Base-by-base conservation (phyloP, 371 early-diverging fungal species). In the Funneliformis caledonium region DNA sequence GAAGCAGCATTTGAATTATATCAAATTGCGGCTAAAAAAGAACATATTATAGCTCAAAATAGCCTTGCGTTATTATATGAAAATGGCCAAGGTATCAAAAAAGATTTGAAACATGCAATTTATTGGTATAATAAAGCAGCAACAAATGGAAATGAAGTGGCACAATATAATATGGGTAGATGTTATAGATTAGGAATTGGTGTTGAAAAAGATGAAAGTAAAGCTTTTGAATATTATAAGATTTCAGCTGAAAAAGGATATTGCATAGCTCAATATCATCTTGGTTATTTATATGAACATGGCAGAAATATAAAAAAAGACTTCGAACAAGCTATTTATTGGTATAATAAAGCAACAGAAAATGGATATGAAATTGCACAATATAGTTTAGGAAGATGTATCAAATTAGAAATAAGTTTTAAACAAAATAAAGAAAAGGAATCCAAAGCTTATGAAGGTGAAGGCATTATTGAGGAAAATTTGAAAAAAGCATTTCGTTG, bases 141-240 rank as follows among this genome's bases (percentile, higher is more conserved):
- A 2, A 85, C 82, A 8, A 85, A 82, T 8, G 84, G 92, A 56
- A 68, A 80, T 72, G 22, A 68, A 16, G 72, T 50, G 14, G 93
- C 94, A 45, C 92, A 92, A 82, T 92, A 93, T 85, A 94, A 93
- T 82, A 85, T 94, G 22, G 96, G 94, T 4, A 90, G 92, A 82
- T 93, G 92, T 80, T 94, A 91, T 85, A 92, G 93, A 78, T 89
- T 93, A 82, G 96, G 95, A 19, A 88, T 90, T 69, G 96, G 94
- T 12, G 91, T 96, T 9, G 69, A 50, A 83, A 82, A 2, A 81
- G 86, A 31, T 83, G 85, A 86, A 50, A 45, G 81, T 0, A 72
- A 83, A 50, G 85, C 88, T 2, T 64, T 88, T 7, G 61, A 82
- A 6, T 89, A 88, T 88, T 89, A 87, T 50, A 79, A 81, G 16